Evolutionary conservation across 805 yeast genomes (phyloP), one percentile per base, ranked within the genome.

Genomic region (Metschnikowia cerradonensis): DNA sequence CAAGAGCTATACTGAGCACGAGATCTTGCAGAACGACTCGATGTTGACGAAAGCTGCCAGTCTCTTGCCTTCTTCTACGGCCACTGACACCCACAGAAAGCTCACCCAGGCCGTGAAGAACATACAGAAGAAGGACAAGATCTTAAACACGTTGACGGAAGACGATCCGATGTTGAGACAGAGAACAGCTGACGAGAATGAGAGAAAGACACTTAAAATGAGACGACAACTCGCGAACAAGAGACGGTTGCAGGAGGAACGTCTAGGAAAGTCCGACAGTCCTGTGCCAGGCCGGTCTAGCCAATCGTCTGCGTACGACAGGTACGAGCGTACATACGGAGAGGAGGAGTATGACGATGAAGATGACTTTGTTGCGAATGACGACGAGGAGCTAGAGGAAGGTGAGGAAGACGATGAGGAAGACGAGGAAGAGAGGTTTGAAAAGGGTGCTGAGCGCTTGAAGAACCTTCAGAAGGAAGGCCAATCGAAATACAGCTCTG

Each of bases 11-110:
- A 86, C 85, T 50, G 81, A 79, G 40, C 84, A 83, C 51, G 90
- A 86, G 60, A 73, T 89, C 42, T 78, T 90, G 60, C 84, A 83
- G 60, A 78, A 87, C 19, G 83, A 87, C 46, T 77, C 84, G n/a
- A 69, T 81, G 20, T 71, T 94, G 49, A 77, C 74, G 43, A 83
- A 86, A 60, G 67, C 82, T 1, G 78, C 89, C 61, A 86, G 85
- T 65, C 81, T 94, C 50, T 81, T 90, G 47, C 99, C 99, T 15
- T 83, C 97, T 0, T 90, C 97, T 0, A 89, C 95, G n/a, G 78
- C 80, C 41, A 89, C 97, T 1, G 79, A 80, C 47, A 86, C 96
- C 3, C 98, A 92, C 67, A 78, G 81, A 59, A 81, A 83, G 62
- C 77, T 94, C 56, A 89, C 96, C 2, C 79, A 79, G 54, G 88